phyloP scores from a whole-genome alignment of 2,329 filamentous ascomycete species.

The Penicillium sp. region DNA sequence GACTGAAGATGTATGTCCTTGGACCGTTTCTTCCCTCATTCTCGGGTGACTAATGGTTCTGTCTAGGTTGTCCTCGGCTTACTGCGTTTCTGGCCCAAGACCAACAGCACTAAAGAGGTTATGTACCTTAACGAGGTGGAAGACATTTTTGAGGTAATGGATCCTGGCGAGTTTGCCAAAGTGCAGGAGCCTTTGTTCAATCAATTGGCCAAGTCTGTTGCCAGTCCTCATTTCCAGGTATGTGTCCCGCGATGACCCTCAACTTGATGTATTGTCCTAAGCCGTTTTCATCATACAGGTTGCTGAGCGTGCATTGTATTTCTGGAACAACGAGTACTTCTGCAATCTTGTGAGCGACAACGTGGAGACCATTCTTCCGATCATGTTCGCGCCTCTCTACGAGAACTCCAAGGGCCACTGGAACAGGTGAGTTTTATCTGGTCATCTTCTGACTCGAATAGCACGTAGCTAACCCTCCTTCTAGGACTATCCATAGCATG shows the following conservation, averaged over 20 bases:
- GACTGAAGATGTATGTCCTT: conserved; percentile 76
- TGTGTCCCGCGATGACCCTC: conserved; percentile 9
- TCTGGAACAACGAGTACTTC: conserved; percentile 99
- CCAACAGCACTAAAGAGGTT: conserved; percentile 98
- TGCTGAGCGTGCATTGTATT: conserved; percentile 93
- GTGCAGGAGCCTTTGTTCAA: conserved; percentile 97
- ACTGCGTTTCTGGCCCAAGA: conserved; percentile 96
- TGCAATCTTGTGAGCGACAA: conserved; percentile 99
- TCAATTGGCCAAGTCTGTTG: conserved; percentile 94
- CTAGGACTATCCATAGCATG: conserved; percentile 97
- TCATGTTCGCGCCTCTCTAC: conserved; percentile 98
- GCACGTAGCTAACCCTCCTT: conserved; percentile 25
- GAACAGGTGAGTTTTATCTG: conserved; percentile 69
- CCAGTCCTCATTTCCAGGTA: conserved; percentile 94
- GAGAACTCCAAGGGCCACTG: conserved; percentile 99
- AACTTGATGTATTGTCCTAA: not conserved
- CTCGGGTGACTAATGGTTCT: conserved; percentile 1
- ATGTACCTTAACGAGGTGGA: conserved; percentile 99
- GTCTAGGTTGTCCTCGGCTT: conserved; percentile 82
- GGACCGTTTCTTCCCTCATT: conserved; percentile 6
- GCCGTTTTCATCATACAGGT: conserved; percentile 52
- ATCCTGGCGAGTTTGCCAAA: conserved; percentile 96
- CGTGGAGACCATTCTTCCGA: conserved; percentile 94
- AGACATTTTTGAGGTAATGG: conserved; percentile 99
- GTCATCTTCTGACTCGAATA: not conserved